A percentile compares a stretch with the other conserved stretches of the same genome.
These are phyloP conservation scores for Corylus americana DNA, from an alignment of 306 rosid genomes.

Conservation along the genomic window DNA sequence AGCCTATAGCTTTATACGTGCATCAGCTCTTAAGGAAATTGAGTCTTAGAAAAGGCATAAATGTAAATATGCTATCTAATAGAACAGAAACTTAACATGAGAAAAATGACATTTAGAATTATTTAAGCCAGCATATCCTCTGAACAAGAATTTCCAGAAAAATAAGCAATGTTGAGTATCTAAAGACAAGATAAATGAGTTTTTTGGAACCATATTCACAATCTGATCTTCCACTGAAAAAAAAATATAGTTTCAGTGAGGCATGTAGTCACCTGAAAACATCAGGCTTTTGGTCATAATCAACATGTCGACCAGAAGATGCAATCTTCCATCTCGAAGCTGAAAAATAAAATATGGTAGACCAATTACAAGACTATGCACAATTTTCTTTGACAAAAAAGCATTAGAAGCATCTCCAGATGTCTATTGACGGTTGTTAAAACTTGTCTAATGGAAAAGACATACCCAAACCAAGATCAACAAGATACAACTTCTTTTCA, in stretches of 20 bases:
- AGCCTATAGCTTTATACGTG: neutral
- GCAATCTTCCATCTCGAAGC: slow-evolving; percentile 91
- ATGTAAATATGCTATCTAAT: neutral
- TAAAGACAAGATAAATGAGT: neutral
- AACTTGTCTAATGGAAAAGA: neutral
- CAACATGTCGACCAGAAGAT: slow-evolving; percentile 82
- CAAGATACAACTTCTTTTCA: slow-evolving; percentile 87
- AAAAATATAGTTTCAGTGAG: slow-evolving; percentile 1
- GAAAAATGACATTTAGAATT: neutral
- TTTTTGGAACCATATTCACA: slow-evolving; percentile 2
- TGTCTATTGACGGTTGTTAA: neutral
- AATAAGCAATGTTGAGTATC: neutral
- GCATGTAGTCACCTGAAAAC: slow-evolving; percentile 62
- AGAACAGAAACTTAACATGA: neutral
- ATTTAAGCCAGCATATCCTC: slow-evolving; percentile 1
- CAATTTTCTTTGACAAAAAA: neutral
- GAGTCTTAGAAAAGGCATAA: neutral
- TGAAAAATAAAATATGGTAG: slow-evolving; percentile 31
- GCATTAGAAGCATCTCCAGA: slow-evolving; percentile 7
- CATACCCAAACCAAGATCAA: slow-evolving; percentile 93
- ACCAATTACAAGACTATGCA: neutral
- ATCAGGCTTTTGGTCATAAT: slow-evolving; percentile 94
- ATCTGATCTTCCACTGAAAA: slow-evolving; percentile 4
- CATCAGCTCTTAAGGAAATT: neutral
- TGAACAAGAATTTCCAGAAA: neutral